Evolutionary conservation across 179 eudicot genomes (phyloP).

Genomic region (Spinacia oleracea): DNA sequence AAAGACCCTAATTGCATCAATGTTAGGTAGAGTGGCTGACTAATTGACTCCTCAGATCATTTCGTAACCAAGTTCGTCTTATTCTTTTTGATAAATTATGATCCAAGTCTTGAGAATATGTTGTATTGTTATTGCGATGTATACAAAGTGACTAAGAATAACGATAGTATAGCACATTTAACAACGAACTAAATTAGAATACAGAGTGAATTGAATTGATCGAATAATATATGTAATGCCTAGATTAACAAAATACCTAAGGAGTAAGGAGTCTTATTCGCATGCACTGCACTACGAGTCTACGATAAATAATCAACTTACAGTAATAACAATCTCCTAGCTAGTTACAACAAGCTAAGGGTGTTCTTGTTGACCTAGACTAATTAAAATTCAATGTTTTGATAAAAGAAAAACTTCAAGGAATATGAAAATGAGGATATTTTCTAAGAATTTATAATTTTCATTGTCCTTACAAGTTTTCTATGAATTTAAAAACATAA

Average conservation of each 20-base stretch:
- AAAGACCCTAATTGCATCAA: no score
- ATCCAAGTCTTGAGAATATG: no score
- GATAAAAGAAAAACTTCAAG: conserved; percentile 14
- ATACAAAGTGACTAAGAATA: no score
- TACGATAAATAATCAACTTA: conserved; percentile 9
- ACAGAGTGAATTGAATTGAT: no score
- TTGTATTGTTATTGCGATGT: no score
- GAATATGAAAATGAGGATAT: conserved; percentile 22
- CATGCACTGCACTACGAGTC: no score
- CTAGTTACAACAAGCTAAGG: conserved; percentile 14
- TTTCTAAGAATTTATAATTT: conserved; percentile 21
- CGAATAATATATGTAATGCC: not conserved
- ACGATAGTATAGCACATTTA: no score
- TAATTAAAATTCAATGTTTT: not conserved
- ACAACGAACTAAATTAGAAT: no score
- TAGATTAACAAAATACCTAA: not conserved
- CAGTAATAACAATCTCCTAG: conserved; percentile 3
- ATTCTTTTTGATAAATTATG: no score
- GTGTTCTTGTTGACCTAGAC: conserved; percentile 4
- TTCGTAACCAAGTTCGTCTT: no score
- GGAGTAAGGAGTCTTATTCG: conserved; percentile 8
- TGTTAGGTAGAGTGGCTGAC: no score
- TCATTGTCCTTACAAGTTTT: conserved; percentile 32
- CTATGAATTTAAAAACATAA: not conserved
- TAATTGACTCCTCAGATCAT: no score